phyloP scores from a whole-genome alignment of 1,284 basidiomycete genomes.

The Cryptococcus hybrid region DNA sequence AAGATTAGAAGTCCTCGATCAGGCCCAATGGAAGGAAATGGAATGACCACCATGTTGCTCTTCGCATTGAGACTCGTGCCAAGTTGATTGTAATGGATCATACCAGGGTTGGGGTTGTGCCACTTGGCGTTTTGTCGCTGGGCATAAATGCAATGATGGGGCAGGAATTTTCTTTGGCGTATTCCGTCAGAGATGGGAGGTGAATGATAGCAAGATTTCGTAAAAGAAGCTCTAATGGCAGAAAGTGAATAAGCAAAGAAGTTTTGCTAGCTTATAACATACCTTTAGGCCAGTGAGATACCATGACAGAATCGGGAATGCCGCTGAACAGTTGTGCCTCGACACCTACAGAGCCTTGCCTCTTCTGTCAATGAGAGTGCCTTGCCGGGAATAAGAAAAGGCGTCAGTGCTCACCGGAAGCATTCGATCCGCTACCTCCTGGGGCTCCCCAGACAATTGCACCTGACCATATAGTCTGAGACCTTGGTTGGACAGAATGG shows the following conservation, averaged over 20 bases:
- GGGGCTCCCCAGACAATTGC: constrained; percentile 7
- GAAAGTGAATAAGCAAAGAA: too few species aligned
- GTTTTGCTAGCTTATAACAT: neutral
- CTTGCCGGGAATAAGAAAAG: neutral
- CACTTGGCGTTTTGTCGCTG: neutral
- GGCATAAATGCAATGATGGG: constrained; percentile 13
- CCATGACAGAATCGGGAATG: constrained; percentile 3
- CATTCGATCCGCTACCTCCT: too few species aligned
- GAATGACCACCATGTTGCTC: constrained; percentile 10
- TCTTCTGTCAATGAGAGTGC: neutral
- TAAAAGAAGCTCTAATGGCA: constrained; percentile 9
- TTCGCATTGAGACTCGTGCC: constrained; percentile 11
- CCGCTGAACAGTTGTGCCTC: neutral
- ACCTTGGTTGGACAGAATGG: neutral
- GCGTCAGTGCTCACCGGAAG: neutral
- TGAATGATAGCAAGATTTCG: constrained; percentile 8
- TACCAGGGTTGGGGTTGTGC: neutral
- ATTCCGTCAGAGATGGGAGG: constrained; percentile 7
- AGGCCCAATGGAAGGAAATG: neutral
- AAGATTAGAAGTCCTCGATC: constrained; percentile 23
- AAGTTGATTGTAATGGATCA: constrained; percentile 9
- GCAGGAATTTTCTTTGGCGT: constrained; percentile 8
- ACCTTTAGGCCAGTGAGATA: constrained; percentile 15
- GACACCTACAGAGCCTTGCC: constrained; percentile 2
- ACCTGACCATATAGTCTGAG: constrained; percentile 9